Base-by-base conservation (phyloP, 768 basidiomycete genomes). In the Tylopilus vinaceipallidus region DNA sequence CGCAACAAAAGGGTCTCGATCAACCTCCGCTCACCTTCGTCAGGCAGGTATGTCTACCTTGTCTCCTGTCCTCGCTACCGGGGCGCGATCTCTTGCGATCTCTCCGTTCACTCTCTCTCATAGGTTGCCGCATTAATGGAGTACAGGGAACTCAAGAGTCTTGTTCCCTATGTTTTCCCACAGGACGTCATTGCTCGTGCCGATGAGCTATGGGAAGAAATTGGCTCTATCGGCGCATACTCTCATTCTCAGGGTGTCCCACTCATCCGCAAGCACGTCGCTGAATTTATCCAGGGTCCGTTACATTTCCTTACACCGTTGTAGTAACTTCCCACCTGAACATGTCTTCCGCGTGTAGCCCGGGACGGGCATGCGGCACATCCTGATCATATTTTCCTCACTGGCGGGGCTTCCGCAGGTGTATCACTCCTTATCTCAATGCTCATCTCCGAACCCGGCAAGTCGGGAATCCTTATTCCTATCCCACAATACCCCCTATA, bases 401-500 rank as follows among this genome's bases (percentile, higher is more conserved):
- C 95, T 16, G 88, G 83, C 22, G 97, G 95, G 35, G 95, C 97
- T 17, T 97, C 94, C 19, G 84, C 85, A 12, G 97, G 95, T 45
- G 95, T 99, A n/a, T 86, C 89, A 19, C 82, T 91, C 17, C 73
- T 92, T 20, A 82, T 95, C 58, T 82, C 82, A 61, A 82, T 89
- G 75, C 81, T 94, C 53, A 86, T 93, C 58, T 73, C 82, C 10
- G 69, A 76, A 19, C 82, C 81, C 19, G 53, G 61, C 17, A 76
- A 73, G 23, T 80, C 81, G 41, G 93, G 91, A 7, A 79, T 95
- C 59, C 80, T 95, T 45, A 97, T 98, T 62, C 95, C 95, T 27
- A 98, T 99, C 54, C 95, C 95, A 2, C 95, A 99, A 72, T 98
- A 99, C 67, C 95, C 95, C 2, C 78, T 99, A 11, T 99, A 99